Evolutionary conservation across 1,284 basidiomycete genomes (phyloP), one percentile per base, ranked within the genome.

Genomic region (Porogramme epimiltina): DNA sequence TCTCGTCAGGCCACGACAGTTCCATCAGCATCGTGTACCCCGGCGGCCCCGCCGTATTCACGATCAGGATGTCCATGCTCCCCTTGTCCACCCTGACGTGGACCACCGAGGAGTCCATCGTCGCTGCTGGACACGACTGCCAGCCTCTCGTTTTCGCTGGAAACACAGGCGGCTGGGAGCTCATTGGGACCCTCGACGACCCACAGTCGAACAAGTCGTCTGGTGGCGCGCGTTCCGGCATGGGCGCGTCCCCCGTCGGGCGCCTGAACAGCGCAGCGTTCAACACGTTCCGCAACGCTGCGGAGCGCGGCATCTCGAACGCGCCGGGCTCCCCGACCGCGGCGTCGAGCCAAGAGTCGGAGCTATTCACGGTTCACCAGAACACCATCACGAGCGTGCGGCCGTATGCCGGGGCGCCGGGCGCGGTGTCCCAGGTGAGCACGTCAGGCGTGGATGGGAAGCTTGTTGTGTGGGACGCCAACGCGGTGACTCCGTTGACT

Each of bases 61-160:
- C 76, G 42, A 84, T 98, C 69, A 84, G 86, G 61, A 81, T 87
- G 59, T 79, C 85, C 28, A 84, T 87, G 1, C 76, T 98, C 24
- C 95, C 95, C 0, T 82, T 88, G 62, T 78, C 95, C 49, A 87
- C 91, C 20, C 81, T 98, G 31, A 77, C 87, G 11, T 99, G 94
- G 84, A 89, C 87, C 1, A 79, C 84, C 24, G 95, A 98, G 70
- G 79, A 86, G 51, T 73, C 82, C 9, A 72, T 98, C 59, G 81
- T 99, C 31, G 95, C 93, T 0, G 97, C 95, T 0, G 97, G 97
- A 0, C 96, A 99, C 72, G 97, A 99, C 69, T 99, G 97, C 73
- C 94, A 97, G 70, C 97, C 97, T 0, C 76, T 95, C 28, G 82
- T 96, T 23, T 95, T 93, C 73, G 78, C 82, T 2, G 93, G 93